These are phyloP conservation scores for Starmerella apicola DNA, from an alignment of 805 yeast species.

Conservation along the genomic window DNA sequence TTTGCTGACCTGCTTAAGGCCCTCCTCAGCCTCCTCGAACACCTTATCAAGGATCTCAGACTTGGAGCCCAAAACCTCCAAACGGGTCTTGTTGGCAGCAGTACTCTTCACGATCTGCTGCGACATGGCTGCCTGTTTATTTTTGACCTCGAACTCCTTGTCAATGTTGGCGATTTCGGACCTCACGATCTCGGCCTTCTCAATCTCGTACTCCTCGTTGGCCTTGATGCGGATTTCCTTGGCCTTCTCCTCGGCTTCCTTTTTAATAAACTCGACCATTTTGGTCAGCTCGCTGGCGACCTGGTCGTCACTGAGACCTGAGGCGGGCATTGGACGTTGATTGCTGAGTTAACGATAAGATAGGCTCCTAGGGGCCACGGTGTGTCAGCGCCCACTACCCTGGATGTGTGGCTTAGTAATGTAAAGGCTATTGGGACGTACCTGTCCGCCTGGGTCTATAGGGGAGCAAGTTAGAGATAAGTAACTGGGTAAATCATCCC, in stretches of 20 bases:
- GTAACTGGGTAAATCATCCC: no score
- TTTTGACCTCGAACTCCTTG: conserved; percentile 59
- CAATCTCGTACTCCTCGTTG: conserved; percentile 97
- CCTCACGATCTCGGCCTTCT: conserved; percentile 88
- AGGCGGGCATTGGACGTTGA: conserved; percentile 18
- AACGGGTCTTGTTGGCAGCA: conserved; percentile 87
- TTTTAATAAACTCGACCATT: conserved; percentile 97
- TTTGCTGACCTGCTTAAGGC: conserved; percentile 45
- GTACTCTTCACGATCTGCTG: conserved; percentile 95
- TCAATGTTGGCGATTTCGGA: conserved; percentile 85
- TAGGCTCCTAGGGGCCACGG: no score
- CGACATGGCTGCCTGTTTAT: conserved; percentile 81
- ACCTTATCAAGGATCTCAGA: conserved; percentile 67
- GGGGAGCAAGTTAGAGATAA: no score
- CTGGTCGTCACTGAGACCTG: conserved; percentile 35
- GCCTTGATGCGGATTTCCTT: conserved; percentile 91
- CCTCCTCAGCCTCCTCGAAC: conserved; percentile 53
- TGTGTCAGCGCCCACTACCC: no score
- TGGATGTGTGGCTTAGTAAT: no score
- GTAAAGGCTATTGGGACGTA: no score
- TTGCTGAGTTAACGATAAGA: no score
- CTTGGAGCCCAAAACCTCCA: conserved; percentile 75
- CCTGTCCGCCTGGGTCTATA: no score
- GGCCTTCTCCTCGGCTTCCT: conserved; percentile 98
- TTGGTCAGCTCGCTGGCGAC: conserved; percentile 91